These are phyloP conservation scores for Pseudopyrenochaeta lycopersici DNA, from an alignment of 2,329 filamentous ascomycete species.

Conservation along the genomic window DNA sequence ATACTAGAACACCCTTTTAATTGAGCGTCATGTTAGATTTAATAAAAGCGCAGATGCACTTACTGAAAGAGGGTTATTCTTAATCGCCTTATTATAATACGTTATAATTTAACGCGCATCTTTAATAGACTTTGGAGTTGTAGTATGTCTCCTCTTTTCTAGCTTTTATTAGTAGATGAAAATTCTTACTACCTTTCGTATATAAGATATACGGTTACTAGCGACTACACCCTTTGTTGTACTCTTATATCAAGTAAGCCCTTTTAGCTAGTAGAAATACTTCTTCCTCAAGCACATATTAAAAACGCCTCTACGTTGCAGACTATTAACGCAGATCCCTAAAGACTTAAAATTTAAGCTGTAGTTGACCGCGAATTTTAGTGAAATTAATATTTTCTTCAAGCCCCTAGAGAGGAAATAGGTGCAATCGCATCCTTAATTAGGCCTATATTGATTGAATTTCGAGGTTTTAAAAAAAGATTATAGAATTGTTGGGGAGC, in stretches of 20 bases:
- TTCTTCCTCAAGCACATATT: slow-evolving; percentile 5
- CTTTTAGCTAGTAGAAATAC: too few relatives aligned
- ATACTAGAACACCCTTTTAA: slow-evolving; percentile 18
- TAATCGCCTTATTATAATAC: slow-evolving; percentile 15
- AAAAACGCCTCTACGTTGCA: background rate
- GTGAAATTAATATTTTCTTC: too few relatives aligned
- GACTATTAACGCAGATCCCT: too few relatives aligned
- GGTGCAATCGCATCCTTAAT: too few relatives aligned
- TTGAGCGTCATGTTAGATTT: slow-evolving; percentile 23
- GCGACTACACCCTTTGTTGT: slow-evolving; percentile 4
- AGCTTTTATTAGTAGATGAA: background rate
- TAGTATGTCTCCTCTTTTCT: too few relatives aligned
- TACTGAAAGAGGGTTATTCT: slow-evolving; percentile 28
- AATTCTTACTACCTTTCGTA: background rate
- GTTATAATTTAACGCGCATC: background rate
- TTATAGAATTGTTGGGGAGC: too few relatives aligned
- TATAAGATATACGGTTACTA: too few relatives aligned
- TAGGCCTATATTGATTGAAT: too few relatives aligned
- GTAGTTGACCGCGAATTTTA: background rate
- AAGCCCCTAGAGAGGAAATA: too few relatives aligned
- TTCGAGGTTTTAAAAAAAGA: too few relatives aligned
- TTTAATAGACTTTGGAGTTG: background rate
- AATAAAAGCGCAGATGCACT: slow-evolving; percentile 35
- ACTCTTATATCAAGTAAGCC: slow-evolving; percentile 8
- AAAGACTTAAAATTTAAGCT: background rate